A percentile compares a stretch with the other conserved stretches of the same genome.
phyloP scores from a whole-genome alignment of 78 protist species.

The Ministeria vibrans region DNA sequence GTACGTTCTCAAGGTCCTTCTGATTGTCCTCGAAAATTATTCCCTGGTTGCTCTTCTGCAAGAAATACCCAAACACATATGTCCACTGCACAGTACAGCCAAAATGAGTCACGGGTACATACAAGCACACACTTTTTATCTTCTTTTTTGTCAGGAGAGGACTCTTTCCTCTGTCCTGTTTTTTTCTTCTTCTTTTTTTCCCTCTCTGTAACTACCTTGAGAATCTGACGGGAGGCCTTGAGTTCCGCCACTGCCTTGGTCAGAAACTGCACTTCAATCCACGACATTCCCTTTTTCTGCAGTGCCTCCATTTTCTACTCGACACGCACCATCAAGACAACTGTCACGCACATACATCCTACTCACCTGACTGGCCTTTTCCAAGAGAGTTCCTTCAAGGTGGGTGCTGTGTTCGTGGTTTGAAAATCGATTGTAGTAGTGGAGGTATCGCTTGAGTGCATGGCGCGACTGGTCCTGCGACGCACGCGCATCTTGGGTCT shows the following conservation, averaged over 20 bases:
- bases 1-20: constrained; percentile 44
- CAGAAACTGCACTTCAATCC: constrained; percentile 51
- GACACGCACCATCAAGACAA: too few species aligned
- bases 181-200: too few species aligned
- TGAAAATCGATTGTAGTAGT: constrained; percentile 46
- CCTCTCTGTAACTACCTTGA: too few species aligned
- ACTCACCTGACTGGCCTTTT: too few species aligned
- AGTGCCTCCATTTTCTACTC: constrained; percentile 23
- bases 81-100: too few species aligned
- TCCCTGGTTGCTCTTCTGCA: constrained; percentile 22
- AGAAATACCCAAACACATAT: constrained; percentile 58
- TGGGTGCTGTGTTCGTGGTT: constrained; percentile 42
- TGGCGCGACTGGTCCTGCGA: not conserved
- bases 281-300: constrained; percentile 2
- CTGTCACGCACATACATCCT: too few species aligned
- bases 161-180: too few species aligned
- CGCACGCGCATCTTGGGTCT: not conserved
- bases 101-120: too few species aligned
- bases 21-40: constrained; percentile 60
- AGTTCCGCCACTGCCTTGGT: constrained; percentile 31
- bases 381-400: constrained; percentile 18
- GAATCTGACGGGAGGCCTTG: constrained; percentile 29
- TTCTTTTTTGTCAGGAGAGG: too few species aligned
- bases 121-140: too few species aligned
- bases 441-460: constrained; percentile 45